A percentile compares a stretch with the other conserved stretches of the same genome.
Conservation (phyloP, 2,329 filamentous ascomycete genomes). For the Pleoardoris graminearum region DNA sequence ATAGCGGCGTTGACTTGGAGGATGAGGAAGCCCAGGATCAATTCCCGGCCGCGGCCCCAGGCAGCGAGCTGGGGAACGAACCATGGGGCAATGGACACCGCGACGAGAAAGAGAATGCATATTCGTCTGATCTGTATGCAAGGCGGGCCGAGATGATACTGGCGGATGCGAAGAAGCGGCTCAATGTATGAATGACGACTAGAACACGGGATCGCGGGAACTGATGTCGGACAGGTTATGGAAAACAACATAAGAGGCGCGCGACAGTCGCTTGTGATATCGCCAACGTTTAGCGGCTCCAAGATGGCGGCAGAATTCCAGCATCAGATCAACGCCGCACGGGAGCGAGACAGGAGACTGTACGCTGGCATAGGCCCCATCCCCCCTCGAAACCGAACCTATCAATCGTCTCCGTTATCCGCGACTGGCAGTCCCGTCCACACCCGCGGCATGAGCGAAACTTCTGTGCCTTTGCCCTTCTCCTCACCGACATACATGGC, state of each 20-base stretch:
- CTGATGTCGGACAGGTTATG: slow-evolving; percentile 69
- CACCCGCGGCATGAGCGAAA: slow-evolving; percentile 48
- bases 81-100: slow-evolving; percentile 43
- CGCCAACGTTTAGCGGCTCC: slow-evolving; percentile 54
- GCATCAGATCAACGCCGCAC: slow-evolving; percentile 38
- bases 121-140: slow-evolving; percentile 61
- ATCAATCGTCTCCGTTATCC: slow-evolving; percentile 39
- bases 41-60: slow-evolving; percentile 25
- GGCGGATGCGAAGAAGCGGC: slow-evolving; percentile 84
- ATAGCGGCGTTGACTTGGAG: slow-evolving; percentile 41
- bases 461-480: slow-evolving; percentile 41
- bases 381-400: slow-evolving; percentile 36
- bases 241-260: slow-evolving; percentile 86
- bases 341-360: slow-evolving; percentile 40
- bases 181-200: slow-evolving; percentile 67
- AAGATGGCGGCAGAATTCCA: slow-evolving; percentile 38
- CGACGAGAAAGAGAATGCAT: slow-evolving; percentile 59
- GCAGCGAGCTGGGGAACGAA: slow-evolving; percentile 44
- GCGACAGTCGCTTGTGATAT: slow-evolving; percentile 65
- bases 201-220: slow-evolving; percentile 7
- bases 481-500: slow-evolving; percentile 34
- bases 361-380: slow-evolving; percentile 44
- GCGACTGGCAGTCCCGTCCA: slow-evolving; percentile 41
- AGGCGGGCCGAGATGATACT: slow-evolving; percentile 86
- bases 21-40: slow-evolving; percentile 35